Conservation (phyloP, 305 asterid genomes). For the Lippia alba region DNA sequence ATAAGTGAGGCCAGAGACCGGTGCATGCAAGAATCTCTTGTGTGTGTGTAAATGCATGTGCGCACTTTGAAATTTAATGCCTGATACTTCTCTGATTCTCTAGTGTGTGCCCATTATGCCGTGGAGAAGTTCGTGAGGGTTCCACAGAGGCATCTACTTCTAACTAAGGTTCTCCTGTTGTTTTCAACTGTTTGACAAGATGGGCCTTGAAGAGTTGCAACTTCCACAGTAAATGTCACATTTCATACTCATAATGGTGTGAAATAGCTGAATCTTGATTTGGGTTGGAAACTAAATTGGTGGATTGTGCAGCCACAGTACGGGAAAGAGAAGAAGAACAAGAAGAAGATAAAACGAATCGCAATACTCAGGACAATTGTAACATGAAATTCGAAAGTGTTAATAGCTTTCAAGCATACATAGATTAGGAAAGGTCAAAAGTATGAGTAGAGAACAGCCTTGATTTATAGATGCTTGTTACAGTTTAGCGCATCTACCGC, state of each 20-base stretch:
- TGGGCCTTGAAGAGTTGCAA: constrained; percentile 27
- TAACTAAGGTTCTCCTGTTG: constrained; percentile 44
- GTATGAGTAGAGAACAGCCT: constrained; percentile 6
- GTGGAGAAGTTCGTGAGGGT: constrained; percentile 83
- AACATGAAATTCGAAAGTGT: constrained; percentile 28
- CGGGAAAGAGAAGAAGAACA: constrained; percentile 31
- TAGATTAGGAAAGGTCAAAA: constrained; percentile 16
- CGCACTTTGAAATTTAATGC: constrained; percentile 4
- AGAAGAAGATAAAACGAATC: not conserved
- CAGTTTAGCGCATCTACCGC: constrained; percentile 13
- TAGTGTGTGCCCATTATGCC: constrained; percentile 95
- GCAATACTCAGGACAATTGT: not conserved
- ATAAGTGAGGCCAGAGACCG: too few relatives aligned
- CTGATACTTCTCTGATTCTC: constrained; percentile 36
- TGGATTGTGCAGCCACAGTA: constrained; percentile 28
- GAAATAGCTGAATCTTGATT: constrained; percentile 30
- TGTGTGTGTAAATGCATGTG: not conserved
- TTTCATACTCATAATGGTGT: constrained; percentile 17
- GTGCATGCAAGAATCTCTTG: too few relatives aligned
- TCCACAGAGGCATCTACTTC: constrained; percentile 49
- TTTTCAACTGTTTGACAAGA: constrained; percentile 41
- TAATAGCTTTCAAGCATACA: constrained; percentile 23
- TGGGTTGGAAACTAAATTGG: constrained; percentile 30
- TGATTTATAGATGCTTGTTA: not conserved
- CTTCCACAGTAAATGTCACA: constrained; percentile 26